Evolutionary conservation across 306 rosid species (phyloP), one percentile per base, ranked within the genome.

Genomic region (Albizia julibrissin): DNA sequence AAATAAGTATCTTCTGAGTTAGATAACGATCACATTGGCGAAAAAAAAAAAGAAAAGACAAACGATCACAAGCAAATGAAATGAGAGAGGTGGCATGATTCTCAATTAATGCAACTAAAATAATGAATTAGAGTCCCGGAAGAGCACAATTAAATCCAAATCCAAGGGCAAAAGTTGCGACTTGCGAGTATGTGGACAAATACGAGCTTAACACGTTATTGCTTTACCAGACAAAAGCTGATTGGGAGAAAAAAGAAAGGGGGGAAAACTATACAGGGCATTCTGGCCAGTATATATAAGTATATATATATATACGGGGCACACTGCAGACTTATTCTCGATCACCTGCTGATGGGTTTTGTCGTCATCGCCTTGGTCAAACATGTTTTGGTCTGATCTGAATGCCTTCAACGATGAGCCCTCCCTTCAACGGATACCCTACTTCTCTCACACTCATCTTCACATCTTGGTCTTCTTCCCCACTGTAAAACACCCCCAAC

Each of bases 351-450:
- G 64, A n/a, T 56, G 12, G 26, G 64, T 56, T 56, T 2, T 24
- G 33, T 12, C 33, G 8, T 12, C 5, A 0, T 4, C 2, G 37
- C 26, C 4, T 12, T 22, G 34, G 44, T 74, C 43, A 69, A 21
- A 34, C 46, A 26, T 74, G 58, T 69, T 69, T 84, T 42, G 97
- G 94, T 39, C 93, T 88, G 0, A 92, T 56, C 81, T 89, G 80
- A 49, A 91, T 89, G 31, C 92, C 93, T 84, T 92, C 90, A 24
- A 92, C 29, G 65, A 91, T 5, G 34, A 92, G 87, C 1, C 97
- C 97, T 14, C 88, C 92, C 49, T 92, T 92, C 65, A 89, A 79
- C 5, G 83, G 93, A 79, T 82, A 85, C 13, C 93, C 86, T 12
- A 84, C 70, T 40, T 92, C 97, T 76, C 26, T 84, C 0, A 91